Base-by-base conservation (phyloP, 371 early-diverging fungal genomes). In the Choanephora cucurbitarum region DNA sequence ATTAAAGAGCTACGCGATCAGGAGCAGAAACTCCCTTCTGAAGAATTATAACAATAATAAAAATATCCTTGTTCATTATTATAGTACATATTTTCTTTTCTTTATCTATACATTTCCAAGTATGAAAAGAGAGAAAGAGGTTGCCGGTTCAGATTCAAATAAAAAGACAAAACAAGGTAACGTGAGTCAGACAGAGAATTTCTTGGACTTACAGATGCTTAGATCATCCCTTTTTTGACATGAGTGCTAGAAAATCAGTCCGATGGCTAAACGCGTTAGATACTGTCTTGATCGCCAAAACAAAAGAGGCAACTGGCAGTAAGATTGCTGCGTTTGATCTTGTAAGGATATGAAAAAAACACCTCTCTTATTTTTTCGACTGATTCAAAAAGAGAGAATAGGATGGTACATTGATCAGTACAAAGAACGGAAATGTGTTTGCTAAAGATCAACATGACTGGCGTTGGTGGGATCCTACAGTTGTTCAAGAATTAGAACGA, bases 301-400 rank as follows among this genome's bases (percentile, higher is more conserved):
- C 60, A 0, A 28, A 32, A 17, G 55, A 42, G 10, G 31, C 33
- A 11, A 59, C 37, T 17, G 52, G 55, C 21, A 39, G 65, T 2
- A 89, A 83, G 55, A 75, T 94, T 37, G 93, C 94, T 3, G 86
- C 90, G 0, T 94, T 91, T 67, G 95, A 94, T 66, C 73, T 94
- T 55, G 91, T 77, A 77, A 46, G 55, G n/a, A n/a, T n/a, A n/a
- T n/a, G n/a, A n/a, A n/a, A n/a, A n/a, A n/a, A n/a, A n/a, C n/a
- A n/a, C n/a, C n/a, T n/a, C 8, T 6, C 0, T 52, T 13, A 3
- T 13, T 37, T 13, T 37, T 9, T 37, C 23, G 49, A 4, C 18
- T 6, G 15, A n/a, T 48, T 51, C 6, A 34, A 39, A 22, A n/a
- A 22, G 0, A 1, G 11, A 3, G 42, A 28, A 28, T 28, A 85